A percentile compares a stretch with the other conserved stretches of the same genome.
Evolutionary conservation across 2,329 filamentous ascomycete species (phyloP).

Genomic region (Fusarium piperis): DNA sequence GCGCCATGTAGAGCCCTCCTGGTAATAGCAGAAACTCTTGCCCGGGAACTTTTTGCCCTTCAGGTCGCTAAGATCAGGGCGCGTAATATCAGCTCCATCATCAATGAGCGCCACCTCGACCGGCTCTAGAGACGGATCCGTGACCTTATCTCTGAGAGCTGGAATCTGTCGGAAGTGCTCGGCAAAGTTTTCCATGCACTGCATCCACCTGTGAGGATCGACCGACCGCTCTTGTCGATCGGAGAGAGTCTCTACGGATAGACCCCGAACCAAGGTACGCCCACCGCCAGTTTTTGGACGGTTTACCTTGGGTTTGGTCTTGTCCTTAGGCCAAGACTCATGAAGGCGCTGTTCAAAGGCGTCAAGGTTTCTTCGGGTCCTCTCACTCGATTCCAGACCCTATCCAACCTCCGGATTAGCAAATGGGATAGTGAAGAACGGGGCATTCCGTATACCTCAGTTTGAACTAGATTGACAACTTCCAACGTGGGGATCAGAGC

Average conservation of each 20-base stretch:
- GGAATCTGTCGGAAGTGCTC: not conserved
- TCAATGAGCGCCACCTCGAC: slow-evolving; percentile 10
- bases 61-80: not conserved
- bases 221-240: not conserved
- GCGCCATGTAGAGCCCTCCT: not conserved
- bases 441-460: not conserved
- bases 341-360: not conserved
- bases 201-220: slow-evolving; percentile 11
- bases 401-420: not conserved
- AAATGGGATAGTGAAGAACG: not conserved
- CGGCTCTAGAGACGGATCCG: not conserved
- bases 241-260: not conserved
- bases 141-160: not conserved
- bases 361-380: slow-evolving; percentile 1
- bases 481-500: not conserved
- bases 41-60: slow-evolving; percentile 1
- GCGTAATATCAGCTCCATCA: slow-evolving; percentile 6
- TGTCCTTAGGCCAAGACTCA: not conserved
- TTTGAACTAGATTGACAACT: slow-evolving; percentile 1
- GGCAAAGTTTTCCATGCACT: slow-evolving; percentile 9
- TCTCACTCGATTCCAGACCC: slow-evolving; percentile 1
- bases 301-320: not conserved
- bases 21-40: slow-evolving; percentile 4
- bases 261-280: not conserved
- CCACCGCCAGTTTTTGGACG: not conserved